A percentile compares a stretch with the other conserved stretches of the same genome.
Conservation (phyloP, 352 stramenopile genomes). For the Phytophthora palmivora region DNA sequence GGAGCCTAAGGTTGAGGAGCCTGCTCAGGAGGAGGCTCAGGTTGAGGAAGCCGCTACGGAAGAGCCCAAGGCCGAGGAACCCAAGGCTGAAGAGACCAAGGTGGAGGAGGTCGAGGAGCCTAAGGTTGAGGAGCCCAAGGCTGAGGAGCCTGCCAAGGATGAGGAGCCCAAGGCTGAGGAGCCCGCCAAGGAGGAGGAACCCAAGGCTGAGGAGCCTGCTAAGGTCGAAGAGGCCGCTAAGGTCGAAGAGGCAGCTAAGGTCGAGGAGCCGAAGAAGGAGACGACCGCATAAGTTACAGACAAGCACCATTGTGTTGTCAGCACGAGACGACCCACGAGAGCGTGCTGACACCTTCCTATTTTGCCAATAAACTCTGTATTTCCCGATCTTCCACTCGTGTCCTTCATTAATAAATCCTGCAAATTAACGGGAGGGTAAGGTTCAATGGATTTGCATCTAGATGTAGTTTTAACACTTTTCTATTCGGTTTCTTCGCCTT, state of each 20-base stretch:
- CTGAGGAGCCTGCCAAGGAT: slow-evolving; percentile 13
- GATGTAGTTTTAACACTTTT: too few species aligned
- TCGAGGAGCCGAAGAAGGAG: slow-evolving; percentile 28
- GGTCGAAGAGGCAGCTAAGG: slow-evolving; percentile 8
- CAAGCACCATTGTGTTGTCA: slow-evolving; percentile 14
- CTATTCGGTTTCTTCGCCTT: too few species aligned
- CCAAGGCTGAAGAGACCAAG: too few species aligned
- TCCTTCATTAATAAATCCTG: not conserved
- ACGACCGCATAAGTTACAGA: slow-evolving; percentile 33
- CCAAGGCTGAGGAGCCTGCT: slow-evolving; percentile 14
- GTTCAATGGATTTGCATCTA: too few species aligned
- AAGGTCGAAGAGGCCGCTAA: slow-evolving; percentile 23
- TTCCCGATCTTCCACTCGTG: not conserved
- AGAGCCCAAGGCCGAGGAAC: too few species aligned
- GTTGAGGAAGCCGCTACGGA: too few species aligned
- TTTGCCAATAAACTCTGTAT: slow-evolving; percentile 44
- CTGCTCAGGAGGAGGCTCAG: too few species aligned
- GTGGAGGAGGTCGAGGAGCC: slow-evolving; percentile 4
- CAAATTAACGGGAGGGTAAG: too few species aligned
- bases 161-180: slow-evolving; percentile 22
- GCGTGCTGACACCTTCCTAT: slow-evolving; percentile 20
- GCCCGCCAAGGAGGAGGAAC: slow-evolving; percentile 6
- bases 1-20: too few species aligned
- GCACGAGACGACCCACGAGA: slow-evolving; percentile 30
- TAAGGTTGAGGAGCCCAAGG: slow-evolving; percentile 17